Percentiles rank a stretch among this genome's conserved stretches.
Evolutionary conservation across 805 yeast genomes (phyloP).

Genomic region (Candida piceae): DNA sequence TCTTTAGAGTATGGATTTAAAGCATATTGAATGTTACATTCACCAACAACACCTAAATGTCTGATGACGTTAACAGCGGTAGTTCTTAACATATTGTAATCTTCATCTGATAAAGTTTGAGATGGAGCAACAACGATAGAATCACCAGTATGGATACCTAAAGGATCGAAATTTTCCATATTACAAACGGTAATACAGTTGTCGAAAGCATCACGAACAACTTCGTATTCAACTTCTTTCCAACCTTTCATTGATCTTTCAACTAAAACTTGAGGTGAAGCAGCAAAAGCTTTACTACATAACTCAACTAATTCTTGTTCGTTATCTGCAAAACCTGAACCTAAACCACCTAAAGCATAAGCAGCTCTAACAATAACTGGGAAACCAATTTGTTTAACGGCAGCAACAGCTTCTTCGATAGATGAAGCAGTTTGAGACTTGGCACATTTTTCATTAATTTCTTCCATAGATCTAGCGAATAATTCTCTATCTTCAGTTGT

Average conservation of each 20-base stretch:
- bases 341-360: slow-evolving; percentile 94
- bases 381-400: slow-evolving; percentile 84
- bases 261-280: slow-evolving; percentile 92
- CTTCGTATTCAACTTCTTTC: slow-evolving; percentile 99
- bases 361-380: slow-evolving; percentile 98
- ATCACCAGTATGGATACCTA: slow-evolving; percentile 98
- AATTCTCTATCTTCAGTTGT: slow-evolving; percentile 97
- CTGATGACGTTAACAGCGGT: slow-evolving; percentile 97
- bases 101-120: slow-evolving; percentile 94
- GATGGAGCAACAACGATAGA: slow-evolving; percentile 99
- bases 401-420: slow-evolving; percentile 87
- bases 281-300: slow-evolving; percentile 81
- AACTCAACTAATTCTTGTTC: slow-evolving; percentile 78
- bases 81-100: slow-evolving; percentile 94
- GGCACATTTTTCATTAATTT: slow-evolving; percentile 94
- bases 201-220: slow-evolving; percentile 91
- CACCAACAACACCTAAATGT: slow-evolving; percentile 98
- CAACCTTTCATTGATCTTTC: slow-evolving; percentile 97
- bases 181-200: slow-evolving; percentile 98
- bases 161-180: slow-evolving; percentile 98
- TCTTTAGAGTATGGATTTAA: slow-evolving; percentile 94
- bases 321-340: slow-evolving; percentile 93
- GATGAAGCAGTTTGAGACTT: slow-evolving; percentile 93
- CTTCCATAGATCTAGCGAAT: slow-evolving; percentile 91
- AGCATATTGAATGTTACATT: slow-evolving; percentile 97